Evolutionary conservation across 164 flowering plant species (phyloP).

Genomic region (Berberis thunbergii): DNA sequence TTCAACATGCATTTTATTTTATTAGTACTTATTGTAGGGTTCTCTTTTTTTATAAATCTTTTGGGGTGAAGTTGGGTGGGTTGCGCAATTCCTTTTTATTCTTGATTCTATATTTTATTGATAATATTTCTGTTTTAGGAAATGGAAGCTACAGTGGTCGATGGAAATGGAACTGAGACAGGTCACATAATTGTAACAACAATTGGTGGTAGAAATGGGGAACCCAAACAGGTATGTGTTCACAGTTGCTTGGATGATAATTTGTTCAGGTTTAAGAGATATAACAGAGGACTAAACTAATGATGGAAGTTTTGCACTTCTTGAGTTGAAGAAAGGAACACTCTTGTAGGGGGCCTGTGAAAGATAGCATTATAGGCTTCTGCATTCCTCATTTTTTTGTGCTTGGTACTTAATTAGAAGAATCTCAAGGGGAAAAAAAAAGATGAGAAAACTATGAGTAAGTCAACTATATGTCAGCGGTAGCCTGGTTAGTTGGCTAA

Average conservation of each 20-base stretch:
- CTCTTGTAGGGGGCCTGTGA: too few relatives aligned
- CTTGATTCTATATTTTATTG: neutral
- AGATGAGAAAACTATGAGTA: too few relatives aligned
- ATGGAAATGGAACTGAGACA: constrained; percentile 69
- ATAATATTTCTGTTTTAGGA: constrained; percentile 26
- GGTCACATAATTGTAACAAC: constrained; percentile 77
- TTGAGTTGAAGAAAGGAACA: too few relatives aligned
- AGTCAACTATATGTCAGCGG: too few relatives aligned
- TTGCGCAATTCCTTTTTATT: neutral
- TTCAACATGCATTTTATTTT: too few relatives aligned
- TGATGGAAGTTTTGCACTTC: neutral
- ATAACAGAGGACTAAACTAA: neutral
- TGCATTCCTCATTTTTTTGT: too few relatives aligned
- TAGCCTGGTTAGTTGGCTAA: too few relatives aligned
- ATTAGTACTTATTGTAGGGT: too few relatives aligned
- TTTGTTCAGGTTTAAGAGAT: neutral
- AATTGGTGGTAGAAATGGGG: constrained; percentile 71
- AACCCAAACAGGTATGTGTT: constrained; percentile 56
- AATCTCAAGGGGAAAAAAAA: too few relatives aligned
- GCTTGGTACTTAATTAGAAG: too few relatives aligned
- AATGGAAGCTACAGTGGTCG: constrained; percentile 61
- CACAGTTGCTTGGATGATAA: neutral
- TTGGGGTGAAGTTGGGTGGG: neutral
- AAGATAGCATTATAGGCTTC: too few relatives aligned
- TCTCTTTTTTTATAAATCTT: neutral